Evolutionary conservation across 2,329 filamentous ascomycete species (phyloP).

Genomic region (Colletotrichum australisinense): DNA sequence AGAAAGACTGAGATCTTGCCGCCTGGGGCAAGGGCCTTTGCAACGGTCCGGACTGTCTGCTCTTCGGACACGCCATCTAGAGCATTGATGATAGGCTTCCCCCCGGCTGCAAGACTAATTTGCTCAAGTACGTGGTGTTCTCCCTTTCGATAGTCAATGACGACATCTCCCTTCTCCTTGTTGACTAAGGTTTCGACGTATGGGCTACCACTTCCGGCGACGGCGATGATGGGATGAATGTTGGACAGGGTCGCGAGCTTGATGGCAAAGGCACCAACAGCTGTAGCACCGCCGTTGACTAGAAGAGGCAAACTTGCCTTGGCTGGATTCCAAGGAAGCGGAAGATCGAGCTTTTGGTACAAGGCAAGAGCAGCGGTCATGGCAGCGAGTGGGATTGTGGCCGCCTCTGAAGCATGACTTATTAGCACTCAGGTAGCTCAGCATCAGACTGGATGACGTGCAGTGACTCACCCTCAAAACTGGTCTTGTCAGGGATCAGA

Average conservation of each 20-base stretch:
- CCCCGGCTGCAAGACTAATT: background rate
- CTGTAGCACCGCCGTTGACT: conserved; percentile 62
- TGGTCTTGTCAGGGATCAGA: conserved; percentile 45
- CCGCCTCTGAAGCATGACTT: conserved; percentile 40
- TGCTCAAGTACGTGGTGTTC: background rate
- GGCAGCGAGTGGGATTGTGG: conserved; percentile 51
- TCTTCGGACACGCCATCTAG: background rate
- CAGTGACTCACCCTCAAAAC: conserved; percentile 28
- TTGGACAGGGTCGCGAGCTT: conserved; percentile 63
- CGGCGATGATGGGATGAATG: conserved; percentile 68
- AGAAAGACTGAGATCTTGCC: background rate
- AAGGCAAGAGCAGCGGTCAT: conserved; percentile 58
- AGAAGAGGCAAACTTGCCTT: conserved; percentile 41
- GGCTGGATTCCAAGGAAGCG: conserved; percentile 58
- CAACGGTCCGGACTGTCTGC: background rate
- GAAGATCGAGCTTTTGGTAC: conserved; percentile 58
- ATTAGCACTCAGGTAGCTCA: no score
- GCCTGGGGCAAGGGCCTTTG: background rate
- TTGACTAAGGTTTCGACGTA: conserved; percentile 35
- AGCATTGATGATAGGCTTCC: background rate
- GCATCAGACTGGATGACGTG: no score
- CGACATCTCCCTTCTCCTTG: conserved; percentile 33
- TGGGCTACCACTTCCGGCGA: conserved; percentile 56
- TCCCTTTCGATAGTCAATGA: conserved; percentile 39
- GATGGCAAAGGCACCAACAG: conserved; percentile 68